A percentile compares a stretch with the other conserved stretches of the same genome.
Evolutionary conservation across 1,139 yeast genomes (phyloP).

Genomic region (Debaryomyces coudertii): DNA sequence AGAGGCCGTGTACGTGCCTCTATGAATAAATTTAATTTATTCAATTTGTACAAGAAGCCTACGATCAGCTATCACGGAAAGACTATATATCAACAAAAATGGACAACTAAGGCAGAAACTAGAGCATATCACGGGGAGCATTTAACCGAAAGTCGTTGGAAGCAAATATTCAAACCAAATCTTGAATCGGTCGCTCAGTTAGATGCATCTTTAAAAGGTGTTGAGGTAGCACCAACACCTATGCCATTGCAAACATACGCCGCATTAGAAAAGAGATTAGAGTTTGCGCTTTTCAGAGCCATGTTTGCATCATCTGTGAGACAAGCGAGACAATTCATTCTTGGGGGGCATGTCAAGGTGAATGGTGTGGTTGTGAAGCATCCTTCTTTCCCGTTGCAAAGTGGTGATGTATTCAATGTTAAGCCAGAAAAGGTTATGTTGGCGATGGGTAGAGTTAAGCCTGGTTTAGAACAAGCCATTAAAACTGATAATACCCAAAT

Average conservation of each 20-base stretch:
- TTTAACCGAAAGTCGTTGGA: constrained; percentile 82
- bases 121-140: constrained; percentile 97
- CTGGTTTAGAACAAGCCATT: constrained; percentile 67
- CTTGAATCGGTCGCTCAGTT: constrained; percentile 84
- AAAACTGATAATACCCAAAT: constrained; percentile 73
- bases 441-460: constrained; percentile 86
- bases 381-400: constrained; percentile 75
- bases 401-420: constrained; percentile 88
- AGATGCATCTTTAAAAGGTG: constrained; percentile 73
- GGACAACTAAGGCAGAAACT: constrained; percentile 89
- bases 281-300: constrained; percentile 85
- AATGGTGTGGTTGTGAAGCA: constrained; percentile 79
- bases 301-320: constrained; percentile 93
- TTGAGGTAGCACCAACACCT: constrained; percentile 65
- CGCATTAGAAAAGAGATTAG: constrained; percentile 83
- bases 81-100: constrained; percentile 85
- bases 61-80: constrained; percentile 54
- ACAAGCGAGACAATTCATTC: constrained; percentile 89
- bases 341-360: constrained; percentile 81
- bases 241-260: constrained; percentile 88
- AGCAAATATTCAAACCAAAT: constrained; percentile 69
- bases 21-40: constrained; percentile 88
- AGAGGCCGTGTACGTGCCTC: constrained; percentile 86
- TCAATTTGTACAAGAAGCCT: constrained; percentile 77
- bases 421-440: constrained; percentile 82